Evolutionary conservation across 2,329 filamentous ascomycete species (phyloP), one percentile per base, ranked within the genome.

Genomic region (Periconia digitata): DNA sequence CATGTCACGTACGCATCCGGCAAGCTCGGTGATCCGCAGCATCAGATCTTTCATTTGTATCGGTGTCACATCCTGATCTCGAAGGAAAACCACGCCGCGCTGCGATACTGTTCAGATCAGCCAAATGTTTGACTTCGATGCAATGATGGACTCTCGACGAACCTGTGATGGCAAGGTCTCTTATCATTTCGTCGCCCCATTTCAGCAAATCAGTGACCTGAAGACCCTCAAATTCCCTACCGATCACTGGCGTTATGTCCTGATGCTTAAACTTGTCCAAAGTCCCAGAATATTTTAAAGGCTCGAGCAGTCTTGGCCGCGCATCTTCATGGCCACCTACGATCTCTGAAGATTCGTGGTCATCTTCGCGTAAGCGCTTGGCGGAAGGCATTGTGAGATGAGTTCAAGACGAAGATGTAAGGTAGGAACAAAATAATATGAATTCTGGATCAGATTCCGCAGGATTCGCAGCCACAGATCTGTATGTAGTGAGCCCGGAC

Each of bases 81-180:
- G 80, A 71, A 89, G 86, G 72, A 88, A 87, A 24, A 88, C 84
- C 3, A 89, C 85, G 8, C 85, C 85, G 0, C 85, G 80, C 50
- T 83, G 80, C 1, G 85, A 87, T 55, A 89, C 85, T 86, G 43
- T 13, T 10, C 41, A 13, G 15, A 41, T 29, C 18, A 18, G 23
- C 44, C 35, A 38, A 46, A 22, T 29, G 37, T 23, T 40, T 41
- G 23, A 17, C 8, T 24, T 4, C 20, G 12, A 40, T 40, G 22
- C 35, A 49, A 40, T 40, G 23, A 36, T 13, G 10, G 40, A 40
- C 40, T 27, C 36, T 15, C 6, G 36, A 40, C 40, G 21, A 29
- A 87, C 84, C 80, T 1, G 82, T 86, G 51, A 88, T 84, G 29
- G 72, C 73, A 21, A 75, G 55, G 52, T 75, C 74, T 38, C 60